Base-by-base conservation (phyloP, 306 rosid species). In the Elaeagnus macrophylla region DNA sequence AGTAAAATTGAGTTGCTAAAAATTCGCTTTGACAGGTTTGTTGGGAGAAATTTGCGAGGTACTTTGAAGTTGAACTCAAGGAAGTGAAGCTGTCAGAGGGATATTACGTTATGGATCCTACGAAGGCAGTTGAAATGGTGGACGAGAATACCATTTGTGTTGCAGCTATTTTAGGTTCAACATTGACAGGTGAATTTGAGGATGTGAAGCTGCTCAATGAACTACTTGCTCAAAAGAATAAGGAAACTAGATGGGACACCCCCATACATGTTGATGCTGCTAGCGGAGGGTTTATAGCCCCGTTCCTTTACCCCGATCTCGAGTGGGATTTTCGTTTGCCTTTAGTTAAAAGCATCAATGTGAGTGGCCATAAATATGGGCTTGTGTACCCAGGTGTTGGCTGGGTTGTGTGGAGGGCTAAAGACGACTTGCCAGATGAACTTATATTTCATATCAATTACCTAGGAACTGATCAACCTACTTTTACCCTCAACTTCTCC, bases 81-180 rank as follows among this genome's bases (percentile, higher is more conserved):
- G 97, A 90, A 79, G 94, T 90, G 58, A 90, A 90, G 56, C 83
- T 90, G 16, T 61, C 63, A 0, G 95, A 86, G 52, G 94, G 77
- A 54, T 83, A 56, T 68, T 90, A 83, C 59, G 97, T 86, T 56
- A 86, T 90, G 97, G 83, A 90, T 66, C 97, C 97, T 10, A 58
- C 46, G 62, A 83, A 90, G 65, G 97, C 97, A 13, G 86, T 79
- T 44, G 91, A 90, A 60, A 57, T 83, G 78, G 97, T 86, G 37
- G 97, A 90, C 57, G 97, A 90, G 77, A 90, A 90, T 77, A 90
- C 95, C 39, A 90, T 90, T 12, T 90, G 95, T 56, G 97, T 90
- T 54, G 95, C 95, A 10, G 95, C 95, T 48, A 90, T 90, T 66
- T 64, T 90, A 39, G 97, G 97, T 5, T 90, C 97, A 39, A 90